Percentiles rank a stretch among this genome's conserved stretches.
phyloP scores from a whole-genome alignment of 1,139 yeast genomes.

The Lodderomyces beijingensis region DNA sequence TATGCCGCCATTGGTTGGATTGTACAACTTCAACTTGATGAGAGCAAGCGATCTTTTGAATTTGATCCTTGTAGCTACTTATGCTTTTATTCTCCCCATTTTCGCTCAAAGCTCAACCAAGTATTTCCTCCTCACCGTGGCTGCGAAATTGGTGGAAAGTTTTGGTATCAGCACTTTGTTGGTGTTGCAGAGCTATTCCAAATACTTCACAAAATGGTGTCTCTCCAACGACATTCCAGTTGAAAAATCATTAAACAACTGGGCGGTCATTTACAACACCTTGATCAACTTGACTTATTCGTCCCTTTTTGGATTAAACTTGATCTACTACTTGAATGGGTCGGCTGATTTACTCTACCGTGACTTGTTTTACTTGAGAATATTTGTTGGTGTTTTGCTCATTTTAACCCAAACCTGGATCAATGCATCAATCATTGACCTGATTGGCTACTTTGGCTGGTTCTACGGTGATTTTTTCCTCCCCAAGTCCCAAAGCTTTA shows the following conservation, averaged over 20 bases:
- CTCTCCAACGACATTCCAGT: constrained; percentile 66
- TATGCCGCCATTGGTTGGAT: constrained; percentile 58
- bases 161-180: constrained; percentile 51
- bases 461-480: constrained; percentile 85
- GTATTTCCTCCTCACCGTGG: constrained; percentile 47
- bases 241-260: constrained; percentile 67
- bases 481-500: constrained; percentile 36
- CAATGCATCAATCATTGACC: constrained; percentile 62
- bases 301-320: constrained; percentile 41
- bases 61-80: constrained; percentile 42
- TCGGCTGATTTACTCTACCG: constrained; percentile 18
- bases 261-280: constrained; percentile 69
- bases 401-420: constrained; percentile 69
- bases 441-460: constrained; percentile 86
- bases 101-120: constrained; percentile 23
- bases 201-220: constrained; percentile 64
- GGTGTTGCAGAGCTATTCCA: constrained; percentile 56
- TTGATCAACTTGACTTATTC: constrained; percentile 44
- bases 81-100: constrained; percentile 42
- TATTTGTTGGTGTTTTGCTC: constrained; percentile 53
- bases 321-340: constrained; percentile 25
- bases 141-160: constrained; percentile 51
- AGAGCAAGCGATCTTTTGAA: constrained; percentile 65
- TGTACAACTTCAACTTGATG: constrained; percentile 61
- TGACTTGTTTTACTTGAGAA: constrained; percentile 51